A percentile compares a stretch with the other conserved stretches of the same genome.
phyloP scores from a whole-genome alignment of 306 rosid genomes.

The Argentina anserina region DNA sequence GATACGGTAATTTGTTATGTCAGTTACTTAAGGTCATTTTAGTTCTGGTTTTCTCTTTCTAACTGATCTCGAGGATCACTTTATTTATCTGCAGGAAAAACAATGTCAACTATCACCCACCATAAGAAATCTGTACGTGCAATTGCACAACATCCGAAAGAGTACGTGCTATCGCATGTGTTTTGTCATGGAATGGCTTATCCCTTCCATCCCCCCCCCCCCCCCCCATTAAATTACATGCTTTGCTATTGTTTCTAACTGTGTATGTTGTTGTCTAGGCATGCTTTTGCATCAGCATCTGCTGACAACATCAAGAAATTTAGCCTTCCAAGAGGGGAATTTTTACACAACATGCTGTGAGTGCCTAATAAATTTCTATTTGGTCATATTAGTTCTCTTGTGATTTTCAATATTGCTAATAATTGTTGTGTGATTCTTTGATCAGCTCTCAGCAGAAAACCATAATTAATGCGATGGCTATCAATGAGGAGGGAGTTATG shows the following conservation, averaged over 20 bases:
- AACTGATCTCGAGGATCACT: not conserved
- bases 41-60: not conserved
- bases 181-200: conserved; percentile 6
- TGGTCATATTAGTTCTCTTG: not conserved
- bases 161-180: conserved; percentile 46
- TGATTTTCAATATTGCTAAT: not conserved
- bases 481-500: conserved; percentile 94
- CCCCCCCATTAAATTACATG: not conserved
- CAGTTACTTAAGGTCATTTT: not conserved
- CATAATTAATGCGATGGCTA: conserved; percentile 92
- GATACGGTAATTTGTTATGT: conserved; percentile 61
- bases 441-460: conserved; percentile 96
- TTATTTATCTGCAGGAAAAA: conserved; percentile 55
- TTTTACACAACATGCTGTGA: conserved; percentile 98
- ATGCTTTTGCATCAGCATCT: conserved; percentile 95
- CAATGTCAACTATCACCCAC: conserved; percentile 89
- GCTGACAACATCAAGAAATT: conserved; percentile 98
- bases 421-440: conserved; percentile 13
- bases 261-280: conserved; percentile 37
- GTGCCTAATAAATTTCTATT: conserved; percentile 26
- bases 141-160: conserved; percentile 93
- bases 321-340: conserved; percentile 88
- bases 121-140: conserved; percentile 98
- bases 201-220: no score
- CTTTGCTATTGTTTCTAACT: conserved; percentile 9